phyloP scores from a whole-genome alignment of 1,284 basidiomycete species.

The Austroboletus niveus region DNA sequence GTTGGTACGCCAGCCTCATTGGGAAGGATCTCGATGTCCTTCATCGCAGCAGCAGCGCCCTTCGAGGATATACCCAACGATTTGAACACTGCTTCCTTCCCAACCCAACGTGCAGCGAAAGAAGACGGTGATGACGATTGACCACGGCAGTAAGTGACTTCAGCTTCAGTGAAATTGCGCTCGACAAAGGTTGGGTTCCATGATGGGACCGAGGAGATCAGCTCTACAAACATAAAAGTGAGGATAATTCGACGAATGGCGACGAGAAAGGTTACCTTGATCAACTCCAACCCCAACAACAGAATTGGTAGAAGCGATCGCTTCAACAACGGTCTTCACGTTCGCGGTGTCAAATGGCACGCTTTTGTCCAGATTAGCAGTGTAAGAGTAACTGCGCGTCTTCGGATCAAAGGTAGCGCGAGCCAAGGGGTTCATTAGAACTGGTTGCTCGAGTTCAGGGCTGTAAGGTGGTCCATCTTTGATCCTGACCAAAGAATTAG shows the following conservation, averaged over 20 bases:
- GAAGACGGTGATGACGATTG: slow-evolving; percentile 89
- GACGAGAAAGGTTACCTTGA: slow-evolving; percentile 52
- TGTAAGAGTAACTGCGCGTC: slow-evolving; percentile 83
- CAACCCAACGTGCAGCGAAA: slow-evolving; percentile 95
- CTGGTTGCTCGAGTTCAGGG: slow-evolving; percentile 83
- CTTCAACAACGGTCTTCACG: slow-evolving; percentile 58
- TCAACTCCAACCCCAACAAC: slow-evolving; percentile 81
- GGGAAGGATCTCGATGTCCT: slow-evolving; percentile 94
- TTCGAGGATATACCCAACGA: slow-evolving; percentile 89
- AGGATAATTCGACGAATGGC: slow-evolving; percentile 5
- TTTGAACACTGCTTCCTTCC: slow-evolving; percentile 99
- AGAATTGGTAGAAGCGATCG: slow-evolving; percentile 46
- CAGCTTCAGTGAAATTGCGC: slow-evolving; percentile 91
- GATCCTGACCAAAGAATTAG: slow-evolving; percentile 90
- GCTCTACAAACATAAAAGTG: slow-evolving; percentile 50
- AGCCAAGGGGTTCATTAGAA: slow-evolving; percentile 92
- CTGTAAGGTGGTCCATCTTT: slow-evolving; percentile 94
- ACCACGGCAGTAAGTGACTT: slow-evolving; percentile 84
- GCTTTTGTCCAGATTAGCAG: slow-evolving; percentile 56
- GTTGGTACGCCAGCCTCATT: slow-evolving; percentile 67
- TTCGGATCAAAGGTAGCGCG: slow-evolving; percentile 81
- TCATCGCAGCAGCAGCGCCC: slow-evolving; percentile 91
- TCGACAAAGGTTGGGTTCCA: slow-evolving; percentile 86
- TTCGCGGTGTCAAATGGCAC: slow-evolving; percentile 64
- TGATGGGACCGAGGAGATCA: slow-evolving; percentile 90